Percentiles rank a stretch among this genome's conserved stretches.
Conservation (phyloP, 1,139 yeast genomes). For the Debaryomycetaceae sp. region DNA sequence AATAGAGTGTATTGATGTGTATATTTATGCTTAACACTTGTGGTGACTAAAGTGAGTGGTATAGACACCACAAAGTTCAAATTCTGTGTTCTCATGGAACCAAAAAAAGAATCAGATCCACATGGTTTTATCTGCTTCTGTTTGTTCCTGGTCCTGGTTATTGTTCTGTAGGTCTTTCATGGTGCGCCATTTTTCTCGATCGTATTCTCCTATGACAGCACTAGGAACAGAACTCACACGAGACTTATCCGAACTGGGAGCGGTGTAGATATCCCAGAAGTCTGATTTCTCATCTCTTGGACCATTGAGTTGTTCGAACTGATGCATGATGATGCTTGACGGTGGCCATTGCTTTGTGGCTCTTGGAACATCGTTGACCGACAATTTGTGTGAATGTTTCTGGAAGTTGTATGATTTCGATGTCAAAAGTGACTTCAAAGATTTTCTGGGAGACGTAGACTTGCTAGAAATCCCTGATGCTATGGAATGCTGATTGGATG, state of each 20-base stretch:
- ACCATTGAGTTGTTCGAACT: background rate
- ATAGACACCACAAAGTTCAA: too few species aligned
- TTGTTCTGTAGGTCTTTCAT: slow-evolving; percentile 30
- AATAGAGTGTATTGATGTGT: background rate
- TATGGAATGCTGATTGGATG: slow-evolving; percentile 29
- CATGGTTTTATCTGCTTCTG: too few species aligned
- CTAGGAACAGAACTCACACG: slow-evolving; percentile 52
- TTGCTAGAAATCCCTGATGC: slow-evolving; percentile 16
- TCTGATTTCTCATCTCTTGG: slow-evolving; percentile 10
- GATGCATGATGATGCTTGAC: background rate
- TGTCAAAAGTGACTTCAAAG: slow-evolving; percentile 11
- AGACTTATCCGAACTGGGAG: slow-evolving; percentile 35
- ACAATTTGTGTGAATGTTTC: background rate
- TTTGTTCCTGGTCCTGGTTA: slow-evolving; percentile 3
- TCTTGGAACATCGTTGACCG: background rate
- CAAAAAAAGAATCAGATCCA: too few species aligned
- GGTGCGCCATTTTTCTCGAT: slow-evolving; percentile 61
- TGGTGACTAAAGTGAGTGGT: too few species aligned
- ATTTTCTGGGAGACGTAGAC: slow-evolving; percentile 30
- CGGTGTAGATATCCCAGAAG: slow-evolving; percentile 38
- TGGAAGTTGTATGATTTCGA: background rate
- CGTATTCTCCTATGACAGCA: slow-evolving; percentile 61
- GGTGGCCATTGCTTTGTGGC: background rate
- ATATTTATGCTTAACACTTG: too few species aligned
- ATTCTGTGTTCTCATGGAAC: too few species aligned